Conservation (phyloP, 2,329 filamentous ascomycete genomes). For the Neonectria sp. region DNA sequence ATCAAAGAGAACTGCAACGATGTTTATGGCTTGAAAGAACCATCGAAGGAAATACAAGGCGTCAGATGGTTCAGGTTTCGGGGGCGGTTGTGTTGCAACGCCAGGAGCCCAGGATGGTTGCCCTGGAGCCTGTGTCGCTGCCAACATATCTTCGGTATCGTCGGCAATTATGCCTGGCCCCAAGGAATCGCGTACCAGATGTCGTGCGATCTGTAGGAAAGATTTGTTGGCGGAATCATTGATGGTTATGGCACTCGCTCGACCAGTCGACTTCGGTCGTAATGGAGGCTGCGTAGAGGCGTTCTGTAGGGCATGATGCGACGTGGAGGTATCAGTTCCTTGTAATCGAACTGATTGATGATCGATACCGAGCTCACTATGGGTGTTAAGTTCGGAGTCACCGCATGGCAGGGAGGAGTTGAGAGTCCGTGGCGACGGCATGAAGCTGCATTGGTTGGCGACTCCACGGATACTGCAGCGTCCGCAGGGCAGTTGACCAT, state of each 20-base stretch:
- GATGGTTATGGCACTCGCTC: background rate
- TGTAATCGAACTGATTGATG: too few species aligned
- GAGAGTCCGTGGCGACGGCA: background rate
- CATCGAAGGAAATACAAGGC: background rate
- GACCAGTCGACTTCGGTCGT: constrained; percentile 23
- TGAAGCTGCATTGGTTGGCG: constrained; percentile 35
- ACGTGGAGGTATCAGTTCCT: too few species aligned
- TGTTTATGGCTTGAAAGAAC: background rate
- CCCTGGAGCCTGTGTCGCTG: constrained; percentile 48
- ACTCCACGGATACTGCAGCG: constrained; percentile 45
- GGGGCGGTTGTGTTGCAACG: constrained; percentile 43
- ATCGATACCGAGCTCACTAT: background rate
- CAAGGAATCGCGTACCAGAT: constrained; percentile 47
- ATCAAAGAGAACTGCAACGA: background rate
- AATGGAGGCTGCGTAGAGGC: background rate
- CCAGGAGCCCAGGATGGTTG: constrained; percentile 44
- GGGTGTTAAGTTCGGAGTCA: background rate
- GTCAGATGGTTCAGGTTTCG: constrained; percentile 27
- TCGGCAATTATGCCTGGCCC: constrained; percentile 50
- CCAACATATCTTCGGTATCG: constrained; percentile 52
- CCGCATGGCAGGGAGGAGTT: background rate
- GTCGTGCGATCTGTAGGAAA: constrained; percentile 48
- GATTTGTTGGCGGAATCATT: constrained; percentile 6
- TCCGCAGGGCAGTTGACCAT: constrained; percentile 46
- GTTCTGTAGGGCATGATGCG: background rate